Evolutionary conservation across 2,329 filamentous ascomycete species (phyloP).

Genomic region (Anisogramma anomala): DNA sequence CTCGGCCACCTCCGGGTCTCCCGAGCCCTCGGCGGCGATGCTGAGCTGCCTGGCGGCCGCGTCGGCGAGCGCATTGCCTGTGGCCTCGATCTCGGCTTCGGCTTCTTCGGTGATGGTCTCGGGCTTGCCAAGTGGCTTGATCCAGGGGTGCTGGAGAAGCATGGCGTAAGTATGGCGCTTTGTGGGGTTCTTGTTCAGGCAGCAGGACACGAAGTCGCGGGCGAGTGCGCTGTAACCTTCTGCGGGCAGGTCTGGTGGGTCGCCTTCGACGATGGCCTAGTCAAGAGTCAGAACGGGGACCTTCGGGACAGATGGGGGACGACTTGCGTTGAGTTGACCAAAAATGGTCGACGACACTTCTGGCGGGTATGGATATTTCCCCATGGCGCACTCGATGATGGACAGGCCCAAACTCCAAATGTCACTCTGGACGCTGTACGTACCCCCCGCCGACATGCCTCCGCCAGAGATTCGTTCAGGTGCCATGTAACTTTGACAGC

Average conservation of each 20-base stretch:
- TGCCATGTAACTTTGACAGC: slow-evolving; percentile 98
- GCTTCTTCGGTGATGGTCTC: slow-evolving; percentile 61
- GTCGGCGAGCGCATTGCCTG: slow-evolving; percentile 24
- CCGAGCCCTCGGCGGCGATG: slow-evolving; percentile 28
- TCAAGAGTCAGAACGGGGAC: slow-evolving; percentile 15
- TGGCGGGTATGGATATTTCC: slow-evolving; percentile 88
- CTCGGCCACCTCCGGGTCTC: slow-evolving; percentile 71
- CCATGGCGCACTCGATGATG: slow-evolving; percentile 91
- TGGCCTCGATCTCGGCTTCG: slow-evolving; percentile 46
- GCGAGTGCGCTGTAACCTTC: slow-evolving; percentile 69
- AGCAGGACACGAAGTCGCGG: slow-evolving; percentile 76
- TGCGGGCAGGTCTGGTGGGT: slow-evolving; percentile 76
- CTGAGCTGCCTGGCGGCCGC: slow-evolving; percentile 15
- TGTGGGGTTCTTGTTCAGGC: slow-evolving; percentile 84
- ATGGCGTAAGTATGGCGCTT: slow-evolving; percentile 89
- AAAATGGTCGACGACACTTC: slow-evolving; percentile 98
- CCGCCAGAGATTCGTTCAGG: slow-evolving; percentile 89
- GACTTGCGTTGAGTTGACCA: slow-evolving; percentile 84
- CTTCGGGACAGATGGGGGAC: slow-evolving; percentile 3
- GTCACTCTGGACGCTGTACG: slow-evolving; percentile 95
- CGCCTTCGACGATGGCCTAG: slow-evolving; percentile 93
- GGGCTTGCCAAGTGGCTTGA: slow-evolving; percentile 63
- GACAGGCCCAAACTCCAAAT: slow-evolving; percentile 94
- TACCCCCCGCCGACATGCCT: slow-evolving; percentile 65
- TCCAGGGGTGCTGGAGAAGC: slow-evolving; percentile 82